phyloP scores from a whole-genome alignment of 805 yeast genomes.

The Vanderwaltozyma polyspora region DNA sequence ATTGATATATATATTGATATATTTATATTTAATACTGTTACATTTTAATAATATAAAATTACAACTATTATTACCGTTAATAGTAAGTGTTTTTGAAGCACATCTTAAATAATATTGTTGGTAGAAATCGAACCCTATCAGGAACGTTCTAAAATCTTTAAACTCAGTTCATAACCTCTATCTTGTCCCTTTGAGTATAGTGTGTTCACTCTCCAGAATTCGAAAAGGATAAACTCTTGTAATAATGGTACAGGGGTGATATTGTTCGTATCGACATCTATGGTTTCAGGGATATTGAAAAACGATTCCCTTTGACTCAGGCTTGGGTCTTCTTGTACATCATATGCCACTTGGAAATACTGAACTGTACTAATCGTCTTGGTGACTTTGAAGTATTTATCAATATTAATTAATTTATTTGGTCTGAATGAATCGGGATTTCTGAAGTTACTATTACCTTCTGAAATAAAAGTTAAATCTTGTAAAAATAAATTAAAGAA shows the following conservation, averaged over 20 bases:
- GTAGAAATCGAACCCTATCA: no score
- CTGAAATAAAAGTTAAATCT: constrained; percentile 71
- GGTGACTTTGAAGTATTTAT: constrained; percentile 59
- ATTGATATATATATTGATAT: no score
- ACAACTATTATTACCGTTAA: no score
- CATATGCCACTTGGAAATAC: constrained; percentile 53
- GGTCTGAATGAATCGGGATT: constrained; percentile 41
- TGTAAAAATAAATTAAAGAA: constrained; percentile 64
- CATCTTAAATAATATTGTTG: no score
- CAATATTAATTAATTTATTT: constrained; percentile 52
- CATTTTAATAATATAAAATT: no score
- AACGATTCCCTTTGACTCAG: constrained; percentile 2
- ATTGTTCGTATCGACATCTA: constrained; percentile 19
- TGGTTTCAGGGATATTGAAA: constrained; percentile 11
- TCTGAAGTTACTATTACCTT: constrained; percentile 65
- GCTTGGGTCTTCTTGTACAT: constrained; percentile 2
- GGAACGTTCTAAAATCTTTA: constrained; percentile 27
- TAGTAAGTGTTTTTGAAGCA: no score
- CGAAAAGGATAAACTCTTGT: constrained; percentile 48
- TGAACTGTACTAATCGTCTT: constrained; percentile 57
- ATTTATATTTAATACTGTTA: no score
- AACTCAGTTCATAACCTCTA: constrained; percentile 63
- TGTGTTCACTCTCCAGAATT: constrained; percentile 59
- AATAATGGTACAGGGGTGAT: constrained; percentile 27
- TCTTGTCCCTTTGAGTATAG: constrained; percentile 50